Percentiles rank a stretch among this genome's conserved stretches.
These are phyloP conservation scores for Gnomoniopsis sp. DNA, from an alignment of 2,329 filamentous ascomycete genomes.

Conservation along the genomic window DNA sequence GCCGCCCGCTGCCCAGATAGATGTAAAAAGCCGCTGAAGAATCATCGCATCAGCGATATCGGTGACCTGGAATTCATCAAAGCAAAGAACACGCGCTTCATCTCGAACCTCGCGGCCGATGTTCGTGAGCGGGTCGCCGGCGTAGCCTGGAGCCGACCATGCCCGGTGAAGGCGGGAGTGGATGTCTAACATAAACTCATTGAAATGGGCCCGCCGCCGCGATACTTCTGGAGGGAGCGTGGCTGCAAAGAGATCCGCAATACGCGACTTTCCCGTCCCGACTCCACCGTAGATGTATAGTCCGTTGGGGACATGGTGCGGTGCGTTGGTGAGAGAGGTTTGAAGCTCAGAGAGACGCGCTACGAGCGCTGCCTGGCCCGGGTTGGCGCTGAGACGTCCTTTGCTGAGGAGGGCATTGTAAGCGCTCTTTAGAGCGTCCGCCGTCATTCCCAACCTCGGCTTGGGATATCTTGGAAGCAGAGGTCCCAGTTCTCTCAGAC, in stretches of 20 bases:
- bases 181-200: neutral
- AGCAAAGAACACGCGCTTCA: neutral
- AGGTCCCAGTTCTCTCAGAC: neutral
- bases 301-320: neutral
- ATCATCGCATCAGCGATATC: neutral
- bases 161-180: neutral
- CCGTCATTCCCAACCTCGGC: neutral
- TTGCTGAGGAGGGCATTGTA: neutral
- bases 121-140: neutral
- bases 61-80: neutral
- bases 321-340: neutral
- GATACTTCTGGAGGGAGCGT: neutral
- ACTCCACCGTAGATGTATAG: neutral
- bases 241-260: neutral
- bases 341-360: neutral
- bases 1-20: neutral
- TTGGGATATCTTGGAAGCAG: neutral
- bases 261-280: neutral
- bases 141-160: neutral
- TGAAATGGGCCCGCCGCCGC: neutral
- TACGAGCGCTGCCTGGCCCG: neutral
- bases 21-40: neutral
- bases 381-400: neutral
- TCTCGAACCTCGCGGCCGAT: neutral
- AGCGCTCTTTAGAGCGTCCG: neutral